Base-by-base conservation (phyloP, 352 stramenopile species). In the Blastocystis sp. region DNA sequence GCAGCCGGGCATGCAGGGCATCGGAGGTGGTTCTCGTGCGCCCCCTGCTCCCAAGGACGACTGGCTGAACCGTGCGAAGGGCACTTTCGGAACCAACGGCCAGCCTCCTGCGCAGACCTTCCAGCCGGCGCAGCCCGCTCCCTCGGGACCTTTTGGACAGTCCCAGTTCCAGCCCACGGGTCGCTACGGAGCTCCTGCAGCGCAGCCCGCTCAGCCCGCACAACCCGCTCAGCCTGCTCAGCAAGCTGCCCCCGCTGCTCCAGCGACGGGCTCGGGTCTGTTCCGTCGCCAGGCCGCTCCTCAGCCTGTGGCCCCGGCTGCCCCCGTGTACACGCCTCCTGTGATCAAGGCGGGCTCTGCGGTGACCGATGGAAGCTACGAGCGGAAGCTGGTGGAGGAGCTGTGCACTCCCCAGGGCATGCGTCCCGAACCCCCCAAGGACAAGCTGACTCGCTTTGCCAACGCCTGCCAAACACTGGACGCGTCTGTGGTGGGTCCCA, bases 331-430 rank as follows among this genome's bases (percentile, higher is more conserved):
- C 63, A 53, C 47, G 41, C 76, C 76, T 8, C 68, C 68, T 0
- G 68, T 79, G 68, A 53, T 87, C 47, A 69, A 87, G 45, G 76
- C 76, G 41, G 76, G 76, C 18, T 24, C 47, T 1, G 76, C 76
- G 37, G 63, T 76, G 41, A 87, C 76, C n/a, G 76, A 87, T 30
- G 76, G 76, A 18, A 56, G 34, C n/a, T 87, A 87, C 39, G 76
- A 87, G 63, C 76, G 76, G 7, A 87, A 87, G 63, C 55, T 87
- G 56, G 76, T 87, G 55, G 76, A 87, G 63, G 76, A 87, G 45
- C 45, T 87, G 63, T 87, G 76, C 45, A 87, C 34, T 13, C 56
- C 76, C 18, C 76, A 87, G 63, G 76, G 76, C 13, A 87, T 87
- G 76, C 55, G 63, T 55, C 76, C 76, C 50, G 76, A 76, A 26